Evolutionary conservation across 2,329 filamentous ascomycete genomes (phyloP), one percentile per base, ranked within the genome.

Genomic region (Fusarium torreyae): DNA sequence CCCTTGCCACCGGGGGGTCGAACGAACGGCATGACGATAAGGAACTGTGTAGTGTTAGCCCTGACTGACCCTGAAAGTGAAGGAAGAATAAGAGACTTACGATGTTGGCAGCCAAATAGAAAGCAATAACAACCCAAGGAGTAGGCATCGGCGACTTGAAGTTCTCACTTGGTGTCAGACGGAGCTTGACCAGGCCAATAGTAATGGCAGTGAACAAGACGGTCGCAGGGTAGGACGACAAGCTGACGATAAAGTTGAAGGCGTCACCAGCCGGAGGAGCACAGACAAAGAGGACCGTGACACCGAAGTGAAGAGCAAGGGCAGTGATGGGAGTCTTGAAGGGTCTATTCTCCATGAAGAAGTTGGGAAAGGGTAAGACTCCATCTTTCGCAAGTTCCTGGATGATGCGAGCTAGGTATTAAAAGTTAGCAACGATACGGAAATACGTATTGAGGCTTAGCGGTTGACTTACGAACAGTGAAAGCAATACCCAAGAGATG

Each of bases 281-380:
- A 17, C 72, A 74, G 10, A 74, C 68, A 42, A 74, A 74, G 6
- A 74, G 46, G 15, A 72, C 66, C 0, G 69, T 72, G 2, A 74
- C 71, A 2, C 60, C 71, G 1, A 71, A 53, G 15, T 73, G 72
- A 2, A 73, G 61, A 0, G 61, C 6, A 5, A 74, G 53, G 2
- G 63, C 68, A 7, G 53, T 68, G 31, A 74, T 70, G 10, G 71
- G 72, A 4, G 72, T 72, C 33, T 68, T 65, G 39, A 73, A 74
- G 4, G 72, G 70, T 2, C 71, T 54, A 24, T 74, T 74, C 39
- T 73, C 72, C 71, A 74, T 73, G 10, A 72, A 70, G 9, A 74
- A 22, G 43, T 74, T 61, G 10, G 71, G 63, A n/a, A 74, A 74
- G 9, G 72, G 72, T 15, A 74, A 34, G 3, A 72, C 60, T 5